phyloP scores from a whole-genome alignment of 257 asterid genomes.

The Forsythia suspensa region DNA sequence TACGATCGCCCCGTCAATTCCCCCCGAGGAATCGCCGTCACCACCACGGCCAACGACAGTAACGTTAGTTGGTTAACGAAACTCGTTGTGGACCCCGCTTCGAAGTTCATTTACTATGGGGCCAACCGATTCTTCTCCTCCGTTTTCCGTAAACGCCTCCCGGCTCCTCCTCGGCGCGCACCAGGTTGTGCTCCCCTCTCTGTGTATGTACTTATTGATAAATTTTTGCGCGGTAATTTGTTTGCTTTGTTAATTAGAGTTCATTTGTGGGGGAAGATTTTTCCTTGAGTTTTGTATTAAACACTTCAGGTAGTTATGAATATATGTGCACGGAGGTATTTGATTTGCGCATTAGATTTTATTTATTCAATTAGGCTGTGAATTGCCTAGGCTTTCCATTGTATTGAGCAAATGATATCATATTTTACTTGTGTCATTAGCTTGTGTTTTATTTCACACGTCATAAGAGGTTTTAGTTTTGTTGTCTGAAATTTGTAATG shows the following conservation, averaged over 20 bases:
- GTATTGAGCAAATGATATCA: neutral
- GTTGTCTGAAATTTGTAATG: no score
- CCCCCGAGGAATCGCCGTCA: conserved; percentile 21
- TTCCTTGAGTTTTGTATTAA: neutral
- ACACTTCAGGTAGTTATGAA: neutral
- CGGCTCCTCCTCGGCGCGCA: conserved; percentile 41
- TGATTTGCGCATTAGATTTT: neutral
- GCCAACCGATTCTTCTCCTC: conserved; percentile 69
- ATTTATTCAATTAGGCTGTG: neutral
- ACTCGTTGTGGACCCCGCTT: conserved; percentile 85
- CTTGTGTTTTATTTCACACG: no score
- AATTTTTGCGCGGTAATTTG: neutral
- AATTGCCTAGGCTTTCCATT: neutral
- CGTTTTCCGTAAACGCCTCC: conserved; percentile 58
- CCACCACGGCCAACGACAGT: conserved; percentile 15
- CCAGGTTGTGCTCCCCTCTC: conserved; percentile 35
- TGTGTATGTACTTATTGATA: neutral
- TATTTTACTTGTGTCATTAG: neutral
- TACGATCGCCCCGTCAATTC: conserved; percentile 70
- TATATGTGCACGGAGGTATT: neutral
- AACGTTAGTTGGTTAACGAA: conserved; percentile 61
- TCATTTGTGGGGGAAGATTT: neutral
- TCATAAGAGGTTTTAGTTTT: no score
- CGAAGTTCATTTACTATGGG: conserved; percentile 60
- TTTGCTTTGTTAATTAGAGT: neutral